Evolutionary conservation across 1,284 basidiomycete genomes (phyloP).

Genomic region (Mycena citricolor): DNA sequence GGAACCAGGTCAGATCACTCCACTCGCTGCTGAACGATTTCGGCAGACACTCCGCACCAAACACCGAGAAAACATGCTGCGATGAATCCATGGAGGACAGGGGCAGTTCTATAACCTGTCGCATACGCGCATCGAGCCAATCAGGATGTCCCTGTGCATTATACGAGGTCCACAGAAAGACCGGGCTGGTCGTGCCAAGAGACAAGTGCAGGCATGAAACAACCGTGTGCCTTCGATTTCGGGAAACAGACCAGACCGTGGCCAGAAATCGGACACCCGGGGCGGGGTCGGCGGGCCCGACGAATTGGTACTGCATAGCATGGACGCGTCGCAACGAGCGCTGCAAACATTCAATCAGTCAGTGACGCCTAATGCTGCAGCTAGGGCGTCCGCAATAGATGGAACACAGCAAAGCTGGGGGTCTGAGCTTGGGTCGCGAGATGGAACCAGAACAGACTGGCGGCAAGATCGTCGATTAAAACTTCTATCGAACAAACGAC

Average conservation of each 20-base stretch:
- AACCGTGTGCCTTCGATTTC: slow-evolving; percentile 38
- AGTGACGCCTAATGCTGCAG: neutral
- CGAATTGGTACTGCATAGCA: slow-evolving; percentile 40
- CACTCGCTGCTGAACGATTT: slow-evolving; percentile 39
- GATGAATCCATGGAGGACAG: too few species aligned
- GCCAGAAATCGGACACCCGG: slow-evolving; percentile 40
- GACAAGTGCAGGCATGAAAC: slow-evolving; percentile 47
- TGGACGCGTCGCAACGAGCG: too few species aligned
- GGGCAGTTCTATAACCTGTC: too few species aligned
- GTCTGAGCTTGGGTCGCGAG: too few species aligned
- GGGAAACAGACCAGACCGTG: slow-evolving; percentile 45
- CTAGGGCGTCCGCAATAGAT: neutral
- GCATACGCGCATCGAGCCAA: too few species aligned
- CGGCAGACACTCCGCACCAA: slow-evolving; percentile 39
- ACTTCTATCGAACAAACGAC: neutral
- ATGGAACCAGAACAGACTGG: neutral
- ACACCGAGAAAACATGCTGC: slow-evolving; percentile 48
- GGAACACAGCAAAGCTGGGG: too few species aligned
- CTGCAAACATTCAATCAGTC: too few species aligned
- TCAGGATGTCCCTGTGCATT: slow-evolving; percentile 29
- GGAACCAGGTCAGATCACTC: slow-evolving; percentile 37
- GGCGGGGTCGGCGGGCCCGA: slow-evolving; percentile 31
- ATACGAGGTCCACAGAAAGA: slow-evolving; percentile 49
- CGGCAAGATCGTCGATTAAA: neutral
- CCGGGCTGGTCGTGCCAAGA: slow-evolving; percentile 44